These are phyloP conservation scores for Fusarium sterilihyphosum DNA, from an alignment of 2,329 filamentous ascomycete species.

Conservation along the genomic window DNA sequence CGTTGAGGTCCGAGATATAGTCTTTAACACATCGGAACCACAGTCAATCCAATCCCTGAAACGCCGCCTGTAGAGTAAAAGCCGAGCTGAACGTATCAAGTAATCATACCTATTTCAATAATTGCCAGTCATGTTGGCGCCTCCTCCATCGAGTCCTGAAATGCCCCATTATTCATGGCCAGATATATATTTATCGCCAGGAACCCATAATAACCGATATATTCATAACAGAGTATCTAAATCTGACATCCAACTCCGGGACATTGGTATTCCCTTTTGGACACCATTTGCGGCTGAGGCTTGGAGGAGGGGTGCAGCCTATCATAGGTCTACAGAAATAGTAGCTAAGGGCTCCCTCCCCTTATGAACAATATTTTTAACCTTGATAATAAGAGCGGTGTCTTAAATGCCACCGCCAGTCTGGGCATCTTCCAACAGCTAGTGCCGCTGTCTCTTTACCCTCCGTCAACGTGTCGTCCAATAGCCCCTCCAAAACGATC, in stretches of 20 bases:
- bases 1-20: neutral
- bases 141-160: neutral
- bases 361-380: too few species aligned
- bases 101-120: too few species aligned
- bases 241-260: neutral
- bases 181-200: neutral
- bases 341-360: too few species aligned
- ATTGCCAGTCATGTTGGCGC: neutral
- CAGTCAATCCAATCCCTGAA: neutral
- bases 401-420: too few species aligned
- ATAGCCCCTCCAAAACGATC: too few species aligned
- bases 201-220: accelerated
- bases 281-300: too few species aligned
- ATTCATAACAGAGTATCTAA: neutral
- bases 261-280: accelerated
- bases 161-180: neutral
- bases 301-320: neutral
- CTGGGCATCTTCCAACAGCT: neutral
- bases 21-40: neutral
- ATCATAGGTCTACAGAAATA: neutral
- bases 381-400: too few species aligned
- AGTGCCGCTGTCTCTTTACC: too few species aligned
- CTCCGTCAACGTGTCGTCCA: neutral
- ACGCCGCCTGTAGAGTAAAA: too few species aligned
- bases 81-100: neutral